Base-by-base conservation (phyloP, 768 basidiomycete species). In the Suillus brevipes region DNA sequence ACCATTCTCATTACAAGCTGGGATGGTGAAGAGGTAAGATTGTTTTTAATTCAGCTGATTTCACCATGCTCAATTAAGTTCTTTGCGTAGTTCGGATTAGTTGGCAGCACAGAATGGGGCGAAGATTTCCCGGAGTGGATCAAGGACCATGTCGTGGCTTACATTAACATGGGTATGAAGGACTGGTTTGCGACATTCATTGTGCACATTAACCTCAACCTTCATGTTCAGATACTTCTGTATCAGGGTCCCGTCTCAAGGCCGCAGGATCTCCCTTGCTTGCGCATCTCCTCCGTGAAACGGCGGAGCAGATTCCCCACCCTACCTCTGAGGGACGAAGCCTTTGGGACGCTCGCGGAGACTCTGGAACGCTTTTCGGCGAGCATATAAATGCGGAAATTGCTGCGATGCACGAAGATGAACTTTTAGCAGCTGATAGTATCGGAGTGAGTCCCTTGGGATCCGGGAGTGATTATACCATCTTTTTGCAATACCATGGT, bases 181-280 rank as follows among this genome's bases (percentile, higher is more conserved):
- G 4, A 23, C 38, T 20, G 23, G 1, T 25, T 62, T 59, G 58
- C 10, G 28, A 31, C 25, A 18, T 59, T 63, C 43, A 31, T 64
- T 69, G 7, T n/a, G n/a, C 18, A 36, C 18, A 28, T 31, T 10
- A 31, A 34, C n/a, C 1, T 50, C 52, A 47, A 18, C 60, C 23
- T 37, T 38, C 14, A 34, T 23, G 45, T 28, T 8, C 61, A 79
- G 86, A 87, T 65, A 75, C 76, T 8, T 81, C 87, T 18, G 86
- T 82, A 13, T 73, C 80, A 3, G 85, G 84, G 4, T 83, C 84
- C n/a, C 78, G 79, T 23, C 85, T 85, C 74, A 68, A 70, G 13
- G 79, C 83, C n/a, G 57, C 72, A 38, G 91, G 84, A 31, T 95
- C 93, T 0, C 95, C 95, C 9, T 94, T 92, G 3, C 84, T 99